Evolutionary conservation across 257 asterid genomes (phyloP).

Genomic region (Capsicum chinense): DNA sequence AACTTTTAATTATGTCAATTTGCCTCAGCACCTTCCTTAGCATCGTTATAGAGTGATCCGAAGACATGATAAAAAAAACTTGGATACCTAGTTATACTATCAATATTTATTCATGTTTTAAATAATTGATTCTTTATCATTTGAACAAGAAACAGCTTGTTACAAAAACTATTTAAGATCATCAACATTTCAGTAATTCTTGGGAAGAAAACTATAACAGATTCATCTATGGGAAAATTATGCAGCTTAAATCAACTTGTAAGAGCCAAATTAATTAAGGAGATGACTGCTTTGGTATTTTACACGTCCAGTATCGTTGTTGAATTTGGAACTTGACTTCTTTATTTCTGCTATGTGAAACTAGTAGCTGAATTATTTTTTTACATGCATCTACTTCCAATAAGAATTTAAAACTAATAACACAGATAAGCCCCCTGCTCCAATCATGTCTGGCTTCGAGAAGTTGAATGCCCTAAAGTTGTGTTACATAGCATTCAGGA

Average conservation of each 20-base stretch:
- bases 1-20: slow-evolving; percentile 79
- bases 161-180: too few species aligned
- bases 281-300: not conserved
- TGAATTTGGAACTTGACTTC: not conserved
- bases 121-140: too few species aligned
- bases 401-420: not conserved
- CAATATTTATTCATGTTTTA: too few species aligned
- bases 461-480: not conserved
- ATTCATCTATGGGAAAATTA: too few species aligned
- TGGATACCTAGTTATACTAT: too few species aligned
- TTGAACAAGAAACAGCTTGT: too few species aligned
- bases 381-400: not conserved
- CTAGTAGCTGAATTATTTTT: not conserved
- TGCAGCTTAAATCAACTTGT: too few species aligned
- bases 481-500: not conserved
- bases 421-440: not conserved
- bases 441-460: not conserved
- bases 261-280: too few species aligned
- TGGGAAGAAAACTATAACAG: too few species aligned
- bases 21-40: slow-evolving; percentile 85
- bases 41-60: slow-evolving; percentile 88
- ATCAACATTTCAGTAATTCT: too few species aligned
- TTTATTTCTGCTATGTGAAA: not conserved
- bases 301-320: not conserved
- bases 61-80: slow-evolving; percentile 24